These are phyloP conservation scores for Achlya hypogyna DNA, from an alignment of 352 stramenopile species.

Conservation along the genomic window DNA sequence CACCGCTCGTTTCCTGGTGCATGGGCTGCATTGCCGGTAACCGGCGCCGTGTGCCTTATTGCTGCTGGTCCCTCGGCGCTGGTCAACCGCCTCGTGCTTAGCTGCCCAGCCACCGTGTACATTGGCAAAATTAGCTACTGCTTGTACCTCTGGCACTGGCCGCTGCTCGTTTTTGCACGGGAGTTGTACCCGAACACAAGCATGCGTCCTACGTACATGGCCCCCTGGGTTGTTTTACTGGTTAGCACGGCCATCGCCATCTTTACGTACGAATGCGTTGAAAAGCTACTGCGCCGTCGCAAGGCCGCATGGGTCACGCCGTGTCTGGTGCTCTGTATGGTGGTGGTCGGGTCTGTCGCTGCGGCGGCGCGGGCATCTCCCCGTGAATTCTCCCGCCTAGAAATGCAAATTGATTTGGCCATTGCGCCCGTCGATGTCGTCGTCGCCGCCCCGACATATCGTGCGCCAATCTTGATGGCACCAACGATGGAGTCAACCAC, in stretches of 20 bases:
- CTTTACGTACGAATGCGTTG: not conserved
- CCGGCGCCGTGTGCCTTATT: conserved; percentile 3
- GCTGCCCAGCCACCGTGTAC: not conserved
- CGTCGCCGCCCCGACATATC: too few relatives aligned
- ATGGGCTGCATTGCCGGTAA: conserved; percentile 7
- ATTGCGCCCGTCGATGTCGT: not conserved
- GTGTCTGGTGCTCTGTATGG: not conserved
- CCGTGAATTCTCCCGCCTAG: not conserved
- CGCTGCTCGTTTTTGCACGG: conserved; percentile 16
- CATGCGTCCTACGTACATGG: conserved; percentile 1
- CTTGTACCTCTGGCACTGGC: conserved; percentile 21
- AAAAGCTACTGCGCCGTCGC: conserved; percentile 8
- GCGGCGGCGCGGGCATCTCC: not conserved
- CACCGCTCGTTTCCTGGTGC: conserved; percentile 10
- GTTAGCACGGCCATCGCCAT: not conserved
- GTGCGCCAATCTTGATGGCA: too few relatives aligned
- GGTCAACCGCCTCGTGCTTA: conserved; percentile 2
- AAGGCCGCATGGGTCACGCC: conserved; percentile 5
- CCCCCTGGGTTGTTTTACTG: not conserved
- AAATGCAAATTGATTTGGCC: not conserved
- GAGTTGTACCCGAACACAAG: conserved; percentile 1
- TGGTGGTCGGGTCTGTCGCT: not conserved
- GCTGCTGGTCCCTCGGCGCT: conserved; percentile 2
- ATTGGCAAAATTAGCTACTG: conserved; percentile 20
- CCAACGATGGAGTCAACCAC: too few relatives aligned